Conservation (phyloP, 2,329 filamentous ascomycete species). For the Colletotrichum somersetense region DNA sequence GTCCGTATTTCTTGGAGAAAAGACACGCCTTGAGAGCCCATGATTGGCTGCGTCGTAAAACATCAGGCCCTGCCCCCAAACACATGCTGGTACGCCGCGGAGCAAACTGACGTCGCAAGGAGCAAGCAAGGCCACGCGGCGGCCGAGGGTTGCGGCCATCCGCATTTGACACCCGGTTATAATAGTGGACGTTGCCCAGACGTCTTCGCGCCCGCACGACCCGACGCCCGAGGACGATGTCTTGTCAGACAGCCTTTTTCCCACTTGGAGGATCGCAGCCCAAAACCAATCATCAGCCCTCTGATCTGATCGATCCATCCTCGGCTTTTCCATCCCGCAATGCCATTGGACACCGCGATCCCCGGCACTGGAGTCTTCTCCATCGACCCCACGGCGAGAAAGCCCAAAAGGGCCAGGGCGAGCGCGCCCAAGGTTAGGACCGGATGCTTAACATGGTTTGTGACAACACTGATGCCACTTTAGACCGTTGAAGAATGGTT, state of each 20-base stretch:
- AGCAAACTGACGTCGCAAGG: conserved; percentile 5
- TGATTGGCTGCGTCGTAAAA: conserved; percentile 28
- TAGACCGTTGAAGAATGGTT: conserved; percentile 17
- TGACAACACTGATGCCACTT: conserved; percentile 36
- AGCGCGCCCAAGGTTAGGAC: conserved; percentile 40
- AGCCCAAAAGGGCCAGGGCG: conserved; percentile 34
- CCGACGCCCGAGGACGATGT: no score
- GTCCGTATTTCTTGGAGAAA: neutral
- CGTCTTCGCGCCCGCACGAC: conserved; percentile 13
- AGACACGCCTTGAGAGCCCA: neutral
- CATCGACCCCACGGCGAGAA: conserved; percentile 17
- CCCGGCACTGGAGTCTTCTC: conserved; percentile 37
- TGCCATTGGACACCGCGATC: conserved; percentile 32
- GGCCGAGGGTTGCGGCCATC: conserved; percentile 19
- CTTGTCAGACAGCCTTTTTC: neutral
- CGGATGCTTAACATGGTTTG: conserved; percentile 41
- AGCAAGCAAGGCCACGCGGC: conserved; percentile 3
- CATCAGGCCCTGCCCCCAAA: conserved; percentile 8
- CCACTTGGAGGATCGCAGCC: conserved; percentile 2
- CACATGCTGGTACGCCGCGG: neutral
- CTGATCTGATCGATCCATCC: neutral
- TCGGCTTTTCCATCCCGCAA: neutral
- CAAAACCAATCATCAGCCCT: neutral
- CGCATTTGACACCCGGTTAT: conserved; percentile 5
- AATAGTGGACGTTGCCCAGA: conserved; percentile 29